These are phyloP conservation scores for Neurospora tetrasperma DNA, from an alignment of 495 filamentous ascomycete genomes.

Conservation along the genomic window DNA sequence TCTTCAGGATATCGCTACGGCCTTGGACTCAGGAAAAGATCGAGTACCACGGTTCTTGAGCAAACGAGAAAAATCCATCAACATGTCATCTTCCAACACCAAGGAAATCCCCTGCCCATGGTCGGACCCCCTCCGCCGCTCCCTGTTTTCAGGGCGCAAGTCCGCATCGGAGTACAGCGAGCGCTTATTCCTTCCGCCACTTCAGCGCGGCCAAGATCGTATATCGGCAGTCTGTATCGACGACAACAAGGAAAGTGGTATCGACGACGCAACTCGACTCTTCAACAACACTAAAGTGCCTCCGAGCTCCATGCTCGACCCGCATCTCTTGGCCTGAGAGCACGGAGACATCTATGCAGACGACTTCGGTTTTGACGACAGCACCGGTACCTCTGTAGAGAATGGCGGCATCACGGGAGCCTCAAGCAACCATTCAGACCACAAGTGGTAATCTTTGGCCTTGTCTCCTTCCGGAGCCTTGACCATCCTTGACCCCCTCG, in stretches of 20 bases:
- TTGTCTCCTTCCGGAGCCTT: neutral
- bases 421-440: neutral
- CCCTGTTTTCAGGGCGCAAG: neutral
- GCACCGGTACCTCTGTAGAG: neutral
- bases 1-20: neutral
- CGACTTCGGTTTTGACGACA: neutral
- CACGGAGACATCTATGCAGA: neutral
- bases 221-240: fast-evolving
- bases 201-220: neutral
- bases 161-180: neutral
- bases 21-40: neutral
- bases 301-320: neutral
- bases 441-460: neutral
- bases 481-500: neutral
- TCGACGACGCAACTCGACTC: neutral
- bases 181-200: neutral
- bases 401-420: neutral
- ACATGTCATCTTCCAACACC: neutral
- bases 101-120: neutral
- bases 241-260: neutral
- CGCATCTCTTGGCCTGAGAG: neutral
- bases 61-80: neutral
- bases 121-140: neutral
- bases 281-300: neutral
- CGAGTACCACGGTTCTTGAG: neutral